Evolutionary conservation across 306 rosid genomes (phyloP).

Genomic region (Cicer arietinum): DNA sequence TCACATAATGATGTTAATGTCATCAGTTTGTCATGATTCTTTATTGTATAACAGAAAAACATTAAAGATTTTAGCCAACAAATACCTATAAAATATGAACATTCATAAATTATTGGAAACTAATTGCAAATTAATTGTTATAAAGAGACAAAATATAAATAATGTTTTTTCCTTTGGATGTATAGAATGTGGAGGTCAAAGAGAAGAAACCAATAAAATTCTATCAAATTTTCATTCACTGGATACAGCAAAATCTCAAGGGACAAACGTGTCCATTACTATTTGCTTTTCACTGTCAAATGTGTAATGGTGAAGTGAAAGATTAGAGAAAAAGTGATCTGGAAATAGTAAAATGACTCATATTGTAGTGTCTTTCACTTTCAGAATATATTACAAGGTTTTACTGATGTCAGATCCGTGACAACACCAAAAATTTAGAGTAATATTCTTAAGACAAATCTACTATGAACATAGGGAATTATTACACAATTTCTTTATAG

Average conservation of each 20-base stretch:
- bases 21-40: neutral
- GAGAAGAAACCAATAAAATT: neutral
- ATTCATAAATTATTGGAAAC: neutral
- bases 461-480: constrained; percentile 42
- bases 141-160: neutral
- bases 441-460: constrained; percentile 16
- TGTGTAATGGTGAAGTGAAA: neutral
- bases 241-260: constrained; percentile 5
- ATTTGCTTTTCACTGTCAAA: constrained; percentile 15
- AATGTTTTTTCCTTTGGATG: neutral
- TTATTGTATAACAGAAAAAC: neutral
- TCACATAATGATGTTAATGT: neutral
- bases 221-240: neutral
- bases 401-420: constrained; percentile 36
- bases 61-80: neutral
- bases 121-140: neutral
- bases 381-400: constrained; percentile 29
- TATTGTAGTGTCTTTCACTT: constrained; percentile 17
- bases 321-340: constrained; percentile 18
- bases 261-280: constrained; percentile 13
- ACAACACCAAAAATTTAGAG: constrained; percentile 33
- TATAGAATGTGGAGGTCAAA: neutral
- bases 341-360: constrained; percentile 26
- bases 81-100: neutral
- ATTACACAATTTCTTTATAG: constrained; percentile 32